Evolutionary conservation across 257 asterid species (phyloP), one percentile per base, ranked within the genome.

Genomic region (Gentiana macrophylla): DNA sequence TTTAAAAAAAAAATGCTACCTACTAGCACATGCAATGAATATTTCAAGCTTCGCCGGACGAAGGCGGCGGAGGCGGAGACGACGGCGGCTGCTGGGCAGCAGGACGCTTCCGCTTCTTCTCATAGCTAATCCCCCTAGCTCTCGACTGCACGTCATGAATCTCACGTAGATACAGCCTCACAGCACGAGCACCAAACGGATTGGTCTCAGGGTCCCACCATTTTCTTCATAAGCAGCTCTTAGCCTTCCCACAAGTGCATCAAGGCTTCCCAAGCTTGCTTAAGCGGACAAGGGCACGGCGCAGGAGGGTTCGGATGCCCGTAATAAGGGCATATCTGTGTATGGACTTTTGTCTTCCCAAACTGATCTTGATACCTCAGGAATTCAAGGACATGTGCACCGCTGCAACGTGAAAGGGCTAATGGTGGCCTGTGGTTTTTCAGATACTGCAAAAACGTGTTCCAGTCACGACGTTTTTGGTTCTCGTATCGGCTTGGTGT

Each of bases 191-290:
- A 2, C 95, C 97, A 32, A 89, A 86, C 2, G 97, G 97, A 72
- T 86, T 89, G 0, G 81, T 79, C 66, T 89, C 97, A 5, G 93
- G 55, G 78, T 82, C 12, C 95, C 95, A 46, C 95, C 97, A 67
- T 89, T 86, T 49, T 89, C 97, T 70, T 89, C 97, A 65, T 78
- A 86, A 33, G 95, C 97, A 49, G 95, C 97, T 46, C 95, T 76
- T 2, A 89, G 82, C 9, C 97, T 71, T 9, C 97, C 97, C 38
- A 89, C 76, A 56, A 89, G 86, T 0, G 97, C 95, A 61, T 89
- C 97, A 38, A 86, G 92, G 77, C 95, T 89, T 45, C 97, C 97
- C 97, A 89, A 1, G 97, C 97, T 73, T 89, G 95, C 7, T 89
- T 82, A 46, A 89, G 89, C 3, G 95, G 95, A 78, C 97, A 89